Evolutionary conservation across 768 basidiomycete species (phyloP).

Genomic region (Lyophyllum semitale): DNA sequence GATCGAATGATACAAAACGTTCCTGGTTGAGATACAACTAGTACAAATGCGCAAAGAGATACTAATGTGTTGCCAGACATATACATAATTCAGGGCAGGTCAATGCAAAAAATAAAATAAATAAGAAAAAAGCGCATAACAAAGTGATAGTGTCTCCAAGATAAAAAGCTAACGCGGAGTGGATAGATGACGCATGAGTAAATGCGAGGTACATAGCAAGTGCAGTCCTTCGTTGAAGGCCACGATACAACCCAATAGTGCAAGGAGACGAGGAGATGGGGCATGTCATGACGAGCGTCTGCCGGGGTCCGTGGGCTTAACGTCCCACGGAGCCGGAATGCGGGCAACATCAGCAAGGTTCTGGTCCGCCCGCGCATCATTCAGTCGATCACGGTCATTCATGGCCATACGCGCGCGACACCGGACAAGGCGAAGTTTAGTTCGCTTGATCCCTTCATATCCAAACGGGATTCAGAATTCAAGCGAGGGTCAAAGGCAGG

Average conservation of each 20-base stretch:
- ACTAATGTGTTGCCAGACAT: background rate
- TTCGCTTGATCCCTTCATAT: conserved; percentile 76
- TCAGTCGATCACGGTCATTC: conserved; percentile 70
- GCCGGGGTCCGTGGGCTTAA: conserved; percentile 33
- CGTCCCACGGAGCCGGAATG: conserved; percentile 74
- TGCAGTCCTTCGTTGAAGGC: background rate
- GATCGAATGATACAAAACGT: conserved; percentile 1
- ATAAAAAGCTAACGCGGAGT: background rate
- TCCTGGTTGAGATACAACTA: conserved; percentile 9
- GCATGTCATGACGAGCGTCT: conserved; percentile 13
- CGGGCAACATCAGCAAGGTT: conserved; percentile 76
- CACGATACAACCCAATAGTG: background rate
- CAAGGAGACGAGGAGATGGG: too few relatives aligned
- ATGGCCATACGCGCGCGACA: conserved; percentile 78
- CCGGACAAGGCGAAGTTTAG: conserved; percentile 79
- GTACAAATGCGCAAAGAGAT: conserved; percentile 6
- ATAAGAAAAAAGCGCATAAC: too few relatives aligned
- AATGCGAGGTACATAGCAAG: conserved; percentile 4
- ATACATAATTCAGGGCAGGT: background rate
- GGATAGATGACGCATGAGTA: background rate
- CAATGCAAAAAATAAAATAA: conserved; percentile 16
- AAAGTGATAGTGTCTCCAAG: background rate
- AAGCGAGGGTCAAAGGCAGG: conserved; percentile 3
- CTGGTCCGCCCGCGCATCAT: conserved; percentile 77
- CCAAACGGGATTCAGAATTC: background rate